A percentile compares a stretch with the other conserved stretches of the same genome.
phyloP scores from a whole-genome alignment of 495 filamentous ascomycete genomes.

The Chaetomium cochliodes region DNA sequence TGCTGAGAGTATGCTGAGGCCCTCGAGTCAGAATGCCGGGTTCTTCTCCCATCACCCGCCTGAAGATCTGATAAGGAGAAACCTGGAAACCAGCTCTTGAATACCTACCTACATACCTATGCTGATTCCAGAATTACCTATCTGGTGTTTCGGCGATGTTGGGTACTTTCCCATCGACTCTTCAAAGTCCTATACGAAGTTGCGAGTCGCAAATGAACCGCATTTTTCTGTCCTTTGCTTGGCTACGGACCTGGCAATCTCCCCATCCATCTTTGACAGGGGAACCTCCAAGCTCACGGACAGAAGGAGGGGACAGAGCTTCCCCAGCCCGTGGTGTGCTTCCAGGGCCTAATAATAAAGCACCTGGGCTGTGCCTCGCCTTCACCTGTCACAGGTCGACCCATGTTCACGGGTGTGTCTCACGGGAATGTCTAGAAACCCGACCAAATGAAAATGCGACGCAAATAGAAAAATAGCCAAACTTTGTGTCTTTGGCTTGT shows the following conservation, averaged over 20 bases:
- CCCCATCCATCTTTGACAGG: slow-evolving; percentile 17
- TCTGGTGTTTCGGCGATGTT: too few species aligned
- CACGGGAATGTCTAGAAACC: too few species aligned
- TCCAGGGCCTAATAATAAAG: not conserved
- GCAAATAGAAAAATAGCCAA: not conserved
- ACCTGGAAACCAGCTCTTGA: too few species aligned
- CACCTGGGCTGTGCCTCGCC: not conserved
- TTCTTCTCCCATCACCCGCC: too few species aligned
- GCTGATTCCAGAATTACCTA: too few species aligned
- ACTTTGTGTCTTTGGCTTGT: not conserved
- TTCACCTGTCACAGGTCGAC: not conserved
- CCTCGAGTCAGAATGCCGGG: too few species aligned
- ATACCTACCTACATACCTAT: too few species aligned
- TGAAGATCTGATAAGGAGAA: too few species aligned
- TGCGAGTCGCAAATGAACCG: not conserved
- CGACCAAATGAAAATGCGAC: too few species aligned
- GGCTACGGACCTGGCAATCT: slow-evolving; percentile 15
- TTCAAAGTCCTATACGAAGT: not conserved
- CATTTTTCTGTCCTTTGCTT: not conserved
- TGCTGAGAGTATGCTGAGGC: too few species aligned
- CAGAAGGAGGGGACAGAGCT: not conserved
- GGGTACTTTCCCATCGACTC: too few species aligned
- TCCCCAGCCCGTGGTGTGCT: not conserved
- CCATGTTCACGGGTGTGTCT: too few species aligned
- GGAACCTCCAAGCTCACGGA: not conserved